These are phyloP conservation scores for Choricystis sp. DNA, from an alignment of 139 green algal genomes.

Conservation along the genomic window DNA sequence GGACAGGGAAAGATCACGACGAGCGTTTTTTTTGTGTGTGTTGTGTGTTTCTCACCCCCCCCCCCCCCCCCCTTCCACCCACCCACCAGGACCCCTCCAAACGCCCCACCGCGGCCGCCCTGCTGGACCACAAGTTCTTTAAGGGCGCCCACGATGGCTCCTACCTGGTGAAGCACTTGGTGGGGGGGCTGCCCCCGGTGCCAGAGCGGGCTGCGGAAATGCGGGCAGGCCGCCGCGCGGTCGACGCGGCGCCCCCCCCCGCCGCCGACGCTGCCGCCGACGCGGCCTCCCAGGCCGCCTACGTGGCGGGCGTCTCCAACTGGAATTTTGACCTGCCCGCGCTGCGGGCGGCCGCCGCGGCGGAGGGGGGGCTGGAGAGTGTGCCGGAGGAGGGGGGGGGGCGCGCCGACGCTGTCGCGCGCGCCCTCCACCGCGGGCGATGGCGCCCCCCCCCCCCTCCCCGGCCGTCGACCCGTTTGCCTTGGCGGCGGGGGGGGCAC, in stretches of 20 bases:
- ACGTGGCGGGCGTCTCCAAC: constrained; percentile 55
- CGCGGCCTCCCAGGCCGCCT: constrained; percentile 39
- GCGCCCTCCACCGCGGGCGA: not conserved
- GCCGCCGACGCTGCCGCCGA: not conserved
- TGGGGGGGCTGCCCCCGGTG: constrained; percentile 63
- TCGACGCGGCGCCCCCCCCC: constrained; percentile 20
- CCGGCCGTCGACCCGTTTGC: not conserved
- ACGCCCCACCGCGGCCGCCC: constrained; percentile 60
- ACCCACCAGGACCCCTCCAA: constrained; percentile 70
- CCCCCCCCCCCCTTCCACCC: too few species aligned
- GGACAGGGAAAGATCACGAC: too few species aligned
- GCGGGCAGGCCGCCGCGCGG: constrained; percentile 34
- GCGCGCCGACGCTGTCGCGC: too few species aligned
- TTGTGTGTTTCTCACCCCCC: too few species aligned
- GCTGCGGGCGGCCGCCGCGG: constrained; percentile 63
- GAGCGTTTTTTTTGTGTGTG: too few species aligned
- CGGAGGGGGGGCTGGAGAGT: constrained; percentile 20
- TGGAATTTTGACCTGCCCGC: constrained; percentile 91
- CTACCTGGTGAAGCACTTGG: constrained; percentile 64
- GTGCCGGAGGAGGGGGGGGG: too few species aligned
- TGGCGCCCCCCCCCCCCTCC: not conserved
- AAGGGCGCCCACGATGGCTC: constrained; percentile 62
- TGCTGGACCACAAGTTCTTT: constrained; percentile 98
- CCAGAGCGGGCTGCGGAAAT: constrained; percentile 68
- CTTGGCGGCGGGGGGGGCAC: too few species aligned